Conservation (phyloP, 306 rosid species). For the Sicyos baderoa region DNA sequence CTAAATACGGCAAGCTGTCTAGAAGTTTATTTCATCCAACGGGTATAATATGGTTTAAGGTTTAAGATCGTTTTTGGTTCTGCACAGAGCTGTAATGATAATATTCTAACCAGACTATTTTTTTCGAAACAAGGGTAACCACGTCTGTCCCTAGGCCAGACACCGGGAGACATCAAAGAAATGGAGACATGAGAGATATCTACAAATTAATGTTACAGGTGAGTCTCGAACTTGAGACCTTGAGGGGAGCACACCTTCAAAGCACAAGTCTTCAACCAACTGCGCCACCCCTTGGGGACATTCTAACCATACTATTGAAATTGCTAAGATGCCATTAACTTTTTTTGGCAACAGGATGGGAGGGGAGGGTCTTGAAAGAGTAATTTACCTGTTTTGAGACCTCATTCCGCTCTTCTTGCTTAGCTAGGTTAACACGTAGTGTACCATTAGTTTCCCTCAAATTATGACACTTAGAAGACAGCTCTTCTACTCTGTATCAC, state of each 20-base stretch:
- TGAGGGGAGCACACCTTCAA: no score
- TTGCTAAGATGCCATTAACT: background rate
- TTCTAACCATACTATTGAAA: background rate
- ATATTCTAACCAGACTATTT: background rate
- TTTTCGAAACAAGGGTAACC: no score
- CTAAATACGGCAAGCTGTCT: background rate
- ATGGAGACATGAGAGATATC: no score
- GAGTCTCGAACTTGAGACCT: no score
- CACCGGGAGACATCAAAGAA: no score
- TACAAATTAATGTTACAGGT: no score
- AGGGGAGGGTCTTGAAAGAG: background rate
- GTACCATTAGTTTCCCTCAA: constrained; percentile 46
- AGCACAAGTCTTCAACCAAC: no score
- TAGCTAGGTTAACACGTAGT: constrained; percentile 45
- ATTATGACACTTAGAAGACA: constrained; percentile 42
- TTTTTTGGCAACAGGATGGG: background rate
- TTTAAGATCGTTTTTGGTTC: background rate
- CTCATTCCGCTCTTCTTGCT: constrained; percentile 46
- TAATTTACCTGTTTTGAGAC: constrained; percentile 51
- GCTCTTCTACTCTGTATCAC: constrained; percentile 67
- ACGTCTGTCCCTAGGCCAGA: no score
- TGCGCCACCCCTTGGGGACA: no score
- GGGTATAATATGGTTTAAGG: background rate
- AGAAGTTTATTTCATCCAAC: background rate
- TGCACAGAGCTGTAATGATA: background rate